Evolutionary conservation across 495 filamentous ascomycete genomes (phyloP).

Genomic region (Cercophora newfieldiana): DNA sequence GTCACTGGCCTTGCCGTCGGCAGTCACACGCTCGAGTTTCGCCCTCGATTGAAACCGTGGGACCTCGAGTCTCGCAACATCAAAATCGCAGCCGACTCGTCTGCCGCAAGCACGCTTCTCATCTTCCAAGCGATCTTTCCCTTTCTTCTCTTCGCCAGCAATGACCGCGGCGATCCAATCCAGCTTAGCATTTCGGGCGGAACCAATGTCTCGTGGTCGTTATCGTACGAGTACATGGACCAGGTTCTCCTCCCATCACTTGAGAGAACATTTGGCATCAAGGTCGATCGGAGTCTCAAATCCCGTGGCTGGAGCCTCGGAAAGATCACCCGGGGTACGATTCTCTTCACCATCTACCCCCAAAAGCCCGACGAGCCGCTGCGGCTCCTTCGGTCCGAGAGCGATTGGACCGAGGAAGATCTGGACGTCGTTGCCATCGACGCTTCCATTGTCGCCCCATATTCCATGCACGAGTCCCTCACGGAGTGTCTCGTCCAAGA

Average conservation of each 20-base stretch:
- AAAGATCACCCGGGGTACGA: conserved; percentile 54
- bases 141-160: conserved; percentile 64
- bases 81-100: conserved; percentile 43
- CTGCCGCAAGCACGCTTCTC: conserved; percentile 59
- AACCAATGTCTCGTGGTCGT: conserved; percentile 72
- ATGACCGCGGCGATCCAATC: conserved; percentile 41
- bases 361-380: conserved; percentile 46
- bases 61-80: conserved; percentile 40
- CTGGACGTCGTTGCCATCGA: conserved; percentile 56
- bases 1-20: conserved; percentile 57
- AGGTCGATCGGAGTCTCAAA: conserved; percentile 55
- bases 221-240: conserved; percentile 72
- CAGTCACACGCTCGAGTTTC: conserved; percentile 54
- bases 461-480: conserved; percentile 43
- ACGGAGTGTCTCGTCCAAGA: conserved; percentile 38
- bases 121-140: conserved; percentile 83
- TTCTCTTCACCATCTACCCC: conserved; percentile 60
- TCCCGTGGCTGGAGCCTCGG: conserved; percentile 70
- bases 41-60: conserved; percentile 43
- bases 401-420: conserved; percentile 15
- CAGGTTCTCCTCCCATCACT: conserved; percentile 76
- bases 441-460: conserved; percentile 58
- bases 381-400: conserved; percentile 30
- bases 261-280: conserved; percentile 59
- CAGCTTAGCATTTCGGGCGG: conserved; percentile 69